Base-by-base conservation (phyloP, 1,139 yeast species). In the Blastobotrys ciferrii region DNA sequence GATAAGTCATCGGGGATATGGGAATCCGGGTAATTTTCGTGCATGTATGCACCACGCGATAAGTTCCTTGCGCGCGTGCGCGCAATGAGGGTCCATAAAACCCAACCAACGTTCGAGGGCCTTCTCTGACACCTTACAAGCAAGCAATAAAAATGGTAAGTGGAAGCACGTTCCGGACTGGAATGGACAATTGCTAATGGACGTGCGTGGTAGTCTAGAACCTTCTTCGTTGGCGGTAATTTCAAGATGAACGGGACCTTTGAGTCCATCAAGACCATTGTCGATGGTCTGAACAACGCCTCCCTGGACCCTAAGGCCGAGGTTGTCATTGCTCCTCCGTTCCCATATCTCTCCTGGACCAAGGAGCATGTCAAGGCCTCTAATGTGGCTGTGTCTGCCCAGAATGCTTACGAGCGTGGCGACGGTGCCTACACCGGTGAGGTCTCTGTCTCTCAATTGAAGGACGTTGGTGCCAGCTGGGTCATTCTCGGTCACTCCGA, bases 361-460 rank as follows among this genome's bases (percentile, higher is more conserved):
- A 84, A 80, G 63, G 79, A 80, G 54, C 82, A 82, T 75, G 79
- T 79, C 67, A 87, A 83, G 73, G 63, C 71, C 51, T 66, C 80
- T 56, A 86, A 82, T 60, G 89, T 94, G 54, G 75, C 77, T 52
- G 78, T 92, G 53, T 83, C 94, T 69, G 96, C 95, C 54, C 98
- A 92, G 78, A 91, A 92, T 75, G 81, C 89, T 57, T 91, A 81
- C 73, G 74, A 76, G 71, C 87, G 88, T 80, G 82, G 82, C 56
- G 80, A 91, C 52, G 98, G 99, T 76, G 98, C 99, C 55, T 92
- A 70, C 86, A 92, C 98, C 58, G 99, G 99, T 70, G 99, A 94
- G 77, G 82, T 86, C 67, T 84, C 95, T 33, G 92, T 94, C 52
- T 81, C 78, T 55, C 89, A 89, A 75, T 73, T 92, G 68, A 84